phyloP scores from a whole-genome alignment of 345 rosid species.

The Eucalyptus fibrosa region DNA sequence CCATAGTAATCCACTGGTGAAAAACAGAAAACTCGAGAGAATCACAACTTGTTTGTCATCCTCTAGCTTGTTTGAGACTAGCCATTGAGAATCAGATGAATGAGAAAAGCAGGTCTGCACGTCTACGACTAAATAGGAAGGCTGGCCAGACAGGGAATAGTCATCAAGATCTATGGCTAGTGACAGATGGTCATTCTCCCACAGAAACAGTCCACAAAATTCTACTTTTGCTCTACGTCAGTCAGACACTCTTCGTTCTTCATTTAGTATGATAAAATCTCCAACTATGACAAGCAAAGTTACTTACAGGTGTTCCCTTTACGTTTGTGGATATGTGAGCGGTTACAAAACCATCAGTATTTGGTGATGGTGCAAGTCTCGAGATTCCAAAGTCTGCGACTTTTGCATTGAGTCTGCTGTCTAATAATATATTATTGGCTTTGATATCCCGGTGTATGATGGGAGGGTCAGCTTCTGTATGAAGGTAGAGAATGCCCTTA shows the following conservation, averaged over 20 bases:
- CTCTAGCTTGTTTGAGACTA: background rate
- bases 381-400: conserved; percentile 98
- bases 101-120: background rate
- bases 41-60: background rate
- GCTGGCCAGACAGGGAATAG: background rate
- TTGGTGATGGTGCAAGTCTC: conserved; percentile 72
- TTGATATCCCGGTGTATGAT: conserved; percentile 93
- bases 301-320: conserved; percentile 82
- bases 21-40: background rate
- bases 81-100: background rate
- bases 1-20: background rate
- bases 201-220: background rate
- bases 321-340: conserved; percentile 84
- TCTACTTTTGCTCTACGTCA: background rate
- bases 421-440: conserved; percentile 85
- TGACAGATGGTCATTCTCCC: background rate
- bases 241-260: background rate
- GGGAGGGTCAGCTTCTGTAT: conserved; percentile 95
- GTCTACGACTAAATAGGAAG: background rate
- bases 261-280: background rate
- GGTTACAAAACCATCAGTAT: conserved; percentile 52
- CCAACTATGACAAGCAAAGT: background rate
- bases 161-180: background rate
- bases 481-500: conserved; percentile 77
- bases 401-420: conserved; percentile 54